Percentiles rank a stretch among this genome's conserved stretches.
Evolutionary conservation across 139 green algal species (phyloP).

Genomic region (Micromonas commoda): DNA sequence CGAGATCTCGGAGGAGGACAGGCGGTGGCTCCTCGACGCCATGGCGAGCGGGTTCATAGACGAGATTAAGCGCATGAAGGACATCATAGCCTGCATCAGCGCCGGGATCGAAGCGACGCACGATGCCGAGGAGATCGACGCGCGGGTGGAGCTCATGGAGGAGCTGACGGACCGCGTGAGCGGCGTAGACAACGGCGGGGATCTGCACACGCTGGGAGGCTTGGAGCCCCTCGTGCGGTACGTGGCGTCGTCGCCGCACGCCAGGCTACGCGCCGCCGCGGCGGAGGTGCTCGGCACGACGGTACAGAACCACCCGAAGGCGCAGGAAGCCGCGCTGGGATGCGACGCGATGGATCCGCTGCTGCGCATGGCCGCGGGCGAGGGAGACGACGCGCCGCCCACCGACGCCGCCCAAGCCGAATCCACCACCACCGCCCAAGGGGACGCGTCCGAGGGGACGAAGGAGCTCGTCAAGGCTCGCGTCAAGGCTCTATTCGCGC

Average conservation of each 20-base stretch:
- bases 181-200: not conserved
- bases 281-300: not conserved
- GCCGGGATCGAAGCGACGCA: not conserved
- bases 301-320: not conserved
- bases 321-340: not conserved
- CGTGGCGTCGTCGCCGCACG: not conserved
- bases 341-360: not conserved
- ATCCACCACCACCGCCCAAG: not conserved
- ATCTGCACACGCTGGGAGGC: not conserved
- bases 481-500: not conserved
- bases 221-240: not conserved
- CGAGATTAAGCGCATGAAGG: conserved; percentile 18
- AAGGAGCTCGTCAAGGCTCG: not conserved
- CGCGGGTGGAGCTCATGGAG: not conserved
- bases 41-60: conserved; percentile 1
- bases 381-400: not conserved
- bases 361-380: not conserved
- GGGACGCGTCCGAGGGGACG: not conserved
- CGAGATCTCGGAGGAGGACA: conserved; percentile 6
- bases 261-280: not conserved
- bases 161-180: not conserved
- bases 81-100: not conserved
- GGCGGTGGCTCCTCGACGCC: not conserved
- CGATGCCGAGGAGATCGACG: not conserved
- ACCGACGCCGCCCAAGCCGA: not conserved